Conservation (phyloP, 2,329 filamentous ascomycete species). For the Cordyceps farinosa region DNA sequence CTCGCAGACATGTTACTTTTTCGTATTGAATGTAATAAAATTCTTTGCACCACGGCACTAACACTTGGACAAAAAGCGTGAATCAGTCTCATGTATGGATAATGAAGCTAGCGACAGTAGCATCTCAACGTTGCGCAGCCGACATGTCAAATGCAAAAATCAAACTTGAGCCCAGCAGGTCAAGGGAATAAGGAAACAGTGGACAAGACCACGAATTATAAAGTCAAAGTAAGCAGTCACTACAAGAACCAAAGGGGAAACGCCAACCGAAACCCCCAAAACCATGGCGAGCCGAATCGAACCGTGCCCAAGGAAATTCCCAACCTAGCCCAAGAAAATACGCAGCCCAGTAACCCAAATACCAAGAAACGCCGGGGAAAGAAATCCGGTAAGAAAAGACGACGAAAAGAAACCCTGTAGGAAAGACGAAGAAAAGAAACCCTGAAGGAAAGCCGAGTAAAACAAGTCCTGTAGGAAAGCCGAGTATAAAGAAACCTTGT, state of each 20-base stretch:
- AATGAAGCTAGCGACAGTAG: neutral
- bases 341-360: neutral
- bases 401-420: neutral
- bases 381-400: slow-evolving; percentile 4
- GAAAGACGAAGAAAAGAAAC: no score
- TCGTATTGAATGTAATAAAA: no score
- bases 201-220: neutral
- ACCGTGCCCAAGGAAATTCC: slow-evolving; percentile 7
- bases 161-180: no score
- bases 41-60: neutral
- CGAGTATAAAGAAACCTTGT: slow-evolving; percentile 8
- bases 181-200: neutral
- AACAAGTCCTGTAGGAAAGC: neutral
- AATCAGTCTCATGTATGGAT: slow-evolving; percentile 1
- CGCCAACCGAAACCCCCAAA: slow-evolving; percentile 3
- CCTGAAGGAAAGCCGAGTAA: no score
- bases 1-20: no score
- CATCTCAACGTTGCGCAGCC: neutral
- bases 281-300: neutral
- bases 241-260: neutral
- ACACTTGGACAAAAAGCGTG: neutral
- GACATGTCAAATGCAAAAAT: neutral
- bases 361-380: slow-evolving; percentile 12
- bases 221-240: neutral
- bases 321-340: slow-evolving; percentile 11